Percentiles rank a stretch among this genome's conserved stretches.
Conservation (phyloP, 768 basidiomycete species). For the Boletus vermiculosoides region DNA sequence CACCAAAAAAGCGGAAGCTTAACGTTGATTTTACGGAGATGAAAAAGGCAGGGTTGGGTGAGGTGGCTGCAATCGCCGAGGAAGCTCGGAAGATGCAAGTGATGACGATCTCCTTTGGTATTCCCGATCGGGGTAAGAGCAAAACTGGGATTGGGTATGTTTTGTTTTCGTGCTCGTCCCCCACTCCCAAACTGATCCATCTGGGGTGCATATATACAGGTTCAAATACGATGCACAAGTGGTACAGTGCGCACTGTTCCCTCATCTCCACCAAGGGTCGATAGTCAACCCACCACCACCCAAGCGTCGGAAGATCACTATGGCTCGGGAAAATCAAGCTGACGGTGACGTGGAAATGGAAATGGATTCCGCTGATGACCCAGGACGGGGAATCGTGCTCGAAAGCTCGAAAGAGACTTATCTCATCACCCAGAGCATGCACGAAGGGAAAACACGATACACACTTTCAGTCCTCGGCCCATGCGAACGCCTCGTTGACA, state of each 20-base stretch:
- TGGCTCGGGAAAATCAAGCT: slow-evolving; percentile 3
- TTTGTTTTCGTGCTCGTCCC: background rate
- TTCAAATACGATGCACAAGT: slow-evolving; percentile 52
- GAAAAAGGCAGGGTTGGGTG: slow-evolving; percentile 21
- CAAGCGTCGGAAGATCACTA: slow-evolving; percentile 30
- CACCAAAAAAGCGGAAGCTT: slow-evolving; percentile 30
- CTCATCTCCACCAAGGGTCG: slow-evolving; percentile 26
- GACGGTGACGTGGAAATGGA: slow-evolving; percentile 11
- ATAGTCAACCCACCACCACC: slow-evolving; percentile 13
- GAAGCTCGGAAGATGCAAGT: slow-evolving; percentile 43
- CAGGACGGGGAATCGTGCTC: slow-evolving; percentile 22
- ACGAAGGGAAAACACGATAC: slow-evolving; percentile 14
- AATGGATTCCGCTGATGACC: slow-evolving; percentile 10
- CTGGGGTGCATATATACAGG: slow-evolving; percentile 27
- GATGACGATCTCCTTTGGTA: slow-evolving; percentile 50
- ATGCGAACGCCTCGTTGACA: background rate
- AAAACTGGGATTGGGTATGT: slow-evolving; percentile 47
- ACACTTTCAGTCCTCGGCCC: slow-evolving; percentile 18
- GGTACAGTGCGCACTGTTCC: slow-evolving; percentile 46
- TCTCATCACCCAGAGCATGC: slow-evolving; percentile 16
- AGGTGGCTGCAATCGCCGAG: slow-evolving; percentile 29
- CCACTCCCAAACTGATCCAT: background rate
- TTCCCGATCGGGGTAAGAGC: slow-evolving; percentile 29
- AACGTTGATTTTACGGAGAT: slow-evolving; percentile 25
- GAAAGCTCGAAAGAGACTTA: slow-evolving; percentile 25